Conservation (phyloP, 139 green algal genomes). For the Chlamydomonas schloesseri region DNA sequence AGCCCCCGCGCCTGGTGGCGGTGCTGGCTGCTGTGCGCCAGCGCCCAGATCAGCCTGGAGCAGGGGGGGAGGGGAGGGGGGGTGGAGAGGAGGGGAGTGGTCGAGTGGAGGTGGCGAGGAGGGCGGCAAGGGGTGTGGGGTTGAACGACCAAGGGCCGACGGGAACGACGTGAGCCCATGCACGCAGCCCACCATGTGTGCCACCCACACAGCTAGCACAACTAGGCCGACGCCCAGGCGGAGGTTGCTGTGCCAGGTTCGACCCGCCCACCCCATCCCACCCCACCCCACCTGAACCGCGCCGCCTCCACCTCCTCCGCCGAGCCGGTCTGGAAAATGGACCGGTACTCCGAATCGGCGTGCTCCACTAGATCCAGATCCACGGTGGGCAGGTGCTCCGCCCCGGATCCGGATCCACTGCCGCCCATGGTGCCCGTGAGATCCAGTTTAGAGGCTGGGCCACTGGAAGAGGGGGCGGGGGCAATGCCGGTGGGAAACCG, state of each 20-base stretch:
- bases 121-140: background rate
- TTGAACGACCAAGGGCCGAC: no score
- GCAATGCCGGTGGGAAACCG: no score
- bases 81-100: background rate
- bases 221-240: no score
- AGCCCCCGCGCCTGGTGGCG: slow-evolving; percentile 2
- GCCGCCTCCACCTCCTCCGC: slow-evolving; percentile 30
- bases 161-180: no score
- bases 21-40: background rate
- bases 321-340: slow-evolving; percentile 12
- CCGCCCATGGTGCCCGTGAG: no score
- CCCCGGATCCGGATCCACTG: background rate
- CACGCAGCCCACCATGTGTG: no score
- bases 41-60: slow-evolving; percentile 27
- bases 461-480: no score
- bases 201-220: no score
- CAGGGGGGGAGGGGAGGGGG: background rate
- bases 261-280: background rate
- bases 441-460: no score
- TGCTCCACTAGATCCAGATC: slow-evolving; percentile 33
- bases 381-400: slow-evolving; percentile 16
- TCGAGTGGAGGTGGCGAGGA: no score
- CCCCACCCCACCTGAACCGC: slow-evolving; percentile 8
- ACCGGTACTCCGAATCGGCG: slow-evolving; percentile 22
- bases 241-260: no score